Conservation (phyloP, 2,329 filamentous ascomycete genomes). For the Neonectria coccinea region DNA sequence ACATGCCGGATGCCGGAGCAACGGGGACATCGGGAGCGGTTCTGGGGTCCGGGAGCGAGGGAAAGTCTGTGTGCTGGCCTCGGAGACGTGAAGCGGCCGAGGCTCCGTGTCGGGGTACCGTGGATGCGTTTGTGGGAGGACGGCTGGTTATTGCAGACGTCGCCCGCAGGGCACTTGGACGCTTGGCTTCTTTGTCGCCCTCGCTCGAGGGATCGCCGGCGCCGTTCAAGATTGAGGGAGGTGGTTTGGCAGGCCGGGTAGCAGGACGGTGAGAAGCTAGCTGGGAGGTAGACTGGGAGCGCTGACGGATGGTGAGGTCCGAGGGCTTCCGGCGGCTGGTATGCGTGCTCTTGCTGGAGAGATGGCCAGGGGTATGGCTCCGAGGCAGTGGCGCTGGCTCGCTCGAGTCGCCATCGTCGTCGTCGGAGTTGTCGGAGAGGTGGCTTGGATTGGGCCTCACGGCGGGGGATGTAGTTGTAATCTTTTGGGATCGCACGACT, state of each 20-base stretch:
- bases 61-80: conserved; percentile 62
- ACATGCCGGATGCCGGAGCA: conserved; percentile 77
- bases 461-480: conserved; percentile 50
- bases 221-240: conserved; percentile 39
- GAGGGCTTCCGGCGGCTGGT: conserved; percentile 63
- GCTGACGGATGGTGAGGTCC: conserved; percentile 65
- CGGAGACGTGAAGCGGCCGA: conserved; percentile 46
- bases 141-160: conserved; percentile 63
- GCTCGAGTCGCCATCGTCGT: conserved; percentile 51
- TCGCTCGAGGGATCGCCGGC: conserved; percentile 44
- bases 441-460: conserved; percentile 48
- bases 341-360: conserved; percentile 67
- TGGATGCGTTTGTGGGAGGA: conserved; percentile 43
- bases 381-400: conserved; percentile 59
- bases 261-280: conserved; percentile 45
- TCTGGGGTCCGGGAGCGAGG: conserved; percentile 66
- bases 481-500: conserved; percentile 66
- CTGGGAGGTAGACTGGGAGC: conserved; percentile 63
- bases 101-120: conserved; percentile 31
- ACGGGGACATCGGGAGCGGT: conserved; percentile 70
- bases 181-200: conserved; percentile 46
- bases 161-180: conserved; percentile 62
- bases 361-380: conserved; percentile 72
- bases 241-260: conserved; percentile 46
- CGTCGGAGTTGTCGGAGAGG: conserved; percentile 51